phyloP scores from a whole-genome alignment of 208 protist species.

The Leishmania aethiopica region DNA sequence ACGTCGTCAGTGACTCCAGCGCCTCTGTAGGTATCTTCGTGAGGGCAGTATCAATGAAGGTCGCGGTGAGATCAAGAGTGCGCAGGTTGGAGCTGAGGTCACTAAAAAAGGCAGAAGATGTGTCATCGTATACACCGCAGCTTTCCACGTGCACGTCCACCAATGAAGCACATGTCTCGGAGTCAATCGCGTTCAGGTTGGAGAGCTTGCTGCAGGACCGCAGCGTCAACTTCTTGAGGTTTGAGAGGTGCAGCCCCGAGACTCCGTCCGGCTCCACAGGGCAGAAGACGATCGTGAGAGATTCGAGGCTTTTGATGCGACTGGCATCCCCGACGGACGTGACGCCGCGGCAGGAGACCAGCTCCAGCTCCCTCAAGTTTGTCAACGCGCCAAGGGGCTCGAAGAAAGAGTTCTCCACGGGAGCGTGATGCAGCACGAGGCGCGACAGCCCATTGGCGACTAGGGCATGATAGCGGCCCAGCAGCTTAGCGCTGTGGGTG shows the following conservation, averaged over 20 bases:
- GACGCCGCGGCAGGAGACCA: slow-evolving; percentile 72
- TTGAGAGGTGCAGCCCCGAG: slow-evolving; percentile 54
- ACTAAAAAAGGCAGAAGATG: slow-evolving; percentile 60
- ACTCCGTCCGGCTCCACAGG: slow-evolving; percentile 69
- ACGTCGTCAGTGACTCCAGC: slow-evolving; percentile 37
- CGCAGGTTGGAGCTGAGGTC: slow-evolving; percentile 50
- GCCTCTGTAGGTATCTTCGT: slow-evolving; percentile 40
- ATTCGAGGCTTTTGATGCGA: slow-evolving; percentile 51
- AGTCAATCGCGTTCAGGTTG: slow-evolving; percentile 66
- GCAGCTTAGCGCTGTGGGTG: slow-evolving; percentile 62
- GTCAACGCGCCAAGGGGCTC: slow-evolving; percentile 53
- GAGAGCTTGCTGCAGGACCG: slow-evolving; percentile 72
- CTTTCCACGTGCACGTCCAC: slow-evolving; percentile 72
- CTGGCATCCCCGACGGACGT: slow-evolving; percentile 61
- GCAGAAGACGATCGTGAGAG: slow-evolving; percentile 71
- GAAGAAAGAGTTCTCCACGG: slow-evolving; percentile 72
- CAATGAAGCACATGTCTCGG: slow-evolving; percentile 58
- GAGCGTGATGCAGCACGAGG: slow-evolving; percentile 72
- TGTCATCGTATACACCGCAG: slow-evolving; percentile 80
- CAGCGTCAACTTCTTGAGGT: slow-evolving; percentile 59
- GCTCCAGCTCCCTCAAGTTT: slow-evolving; percentile 67
- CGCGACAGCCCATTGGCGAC: slow-evolving; percentile 76
- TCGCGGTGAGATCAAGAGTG: slow-evolving; percentile 59
- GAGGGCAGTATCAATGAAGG: slow-evolving; percentile 59
- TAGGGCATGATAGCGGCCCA: slow-evolving; percentile 63